Evolutionary conservation across 2,329 filamentous ascomycete species (phyloP).

Genomic region (Hypoxylon sp.): DNA sequence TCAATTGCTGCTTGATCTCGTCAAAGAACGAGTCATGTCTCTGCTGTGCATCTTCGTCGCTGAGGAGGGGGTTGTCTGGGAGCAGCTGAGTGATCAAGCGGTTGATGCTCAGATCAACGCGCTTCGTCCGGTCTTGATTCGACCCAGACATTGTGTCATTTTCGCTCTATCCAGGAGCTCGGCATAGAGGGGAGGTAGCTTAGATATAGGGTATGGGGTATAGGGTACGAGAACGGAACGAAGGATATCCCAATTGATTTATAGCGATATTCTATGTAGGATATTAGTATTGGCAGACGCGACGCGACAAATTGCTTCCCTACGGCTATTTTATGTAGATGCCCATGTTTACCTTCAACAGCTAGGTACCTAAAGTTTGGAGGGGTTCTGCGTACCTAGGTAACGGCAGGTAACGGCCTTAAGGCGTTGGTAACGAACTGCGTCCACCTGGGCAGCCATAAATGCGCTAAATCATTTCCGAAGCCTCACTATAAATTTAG

Average conservation of each 20-base stretch:
- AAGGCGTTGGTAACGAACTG: background rate
- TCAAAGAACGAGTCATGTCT: constrained; percentile 73
- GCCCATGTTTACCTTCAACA: background rate
- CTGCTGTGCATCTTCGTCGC: constrained; percentile 74
- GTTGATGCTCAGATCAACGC: constrained; percentile 82
- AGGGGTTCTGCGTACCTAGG: background rate
- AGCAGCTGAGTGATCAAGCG: constrained; percentile 81
- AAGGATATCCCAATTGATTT: constrained; percentile 2
- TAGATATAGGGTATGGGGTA: background rate
- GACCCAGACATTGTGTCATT: constrained; percentile 64
- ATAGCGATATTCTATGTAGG: constrained; percentile 3
- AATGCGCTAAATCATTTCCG: background rate
- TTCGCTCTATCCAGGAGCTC: constrained; percentile 35
- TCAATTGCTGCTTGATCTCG: constrained; percentile 63
- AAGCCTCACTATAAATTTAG: background rate
- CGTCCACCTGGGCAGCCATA: no score
- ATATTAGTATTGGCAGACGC: constrained; percentile 10
- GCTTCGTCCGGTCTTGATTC: constrained; percentile 68
- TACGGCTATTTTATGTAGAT: background rate
- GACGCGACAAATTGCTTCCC: constrained; percentile 19
- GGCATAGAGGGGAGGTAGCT: background rate
- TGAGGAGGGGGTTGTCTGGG: constrained; percentile 72
- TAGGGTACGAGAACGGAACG: background rate
- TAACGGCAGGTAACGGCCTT: background rate
- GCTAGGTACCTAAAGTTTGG: background rate